Percentiles rank a stretch among this genome's conserved stretches.
Conservation (phyloP, 2,329 filamentous ascomycete genomes). For the Trichophyton simii region DNA sequence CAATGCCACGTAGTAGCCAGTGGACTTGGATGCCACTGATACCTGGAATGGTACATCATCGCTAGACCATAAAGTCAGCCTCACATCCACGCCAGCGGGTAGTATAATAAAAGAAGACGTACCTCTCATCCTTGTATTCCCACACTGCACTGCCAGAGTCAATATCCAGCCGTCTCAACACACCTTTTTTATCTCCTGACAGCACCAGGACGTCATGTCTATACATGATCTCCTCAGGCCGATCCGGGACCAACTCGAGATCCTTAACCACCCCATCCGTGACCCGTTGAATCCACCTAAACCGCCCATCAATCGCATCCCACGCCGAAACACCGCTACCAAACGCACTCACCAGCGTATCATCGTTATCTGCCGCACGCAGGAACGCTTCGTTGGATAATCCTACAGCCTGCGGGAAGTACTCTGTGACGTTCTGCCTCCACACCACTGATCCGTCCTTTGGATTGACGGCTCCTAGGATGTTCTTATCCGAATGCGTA, state of each 20-base stretch:
- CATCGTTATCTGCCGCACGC: constrained; percentile 64
- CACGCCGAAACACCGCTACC: constrained; percentile 63
- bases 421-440: constrained; percentile 58
- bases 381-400: constrained; percentile 35
- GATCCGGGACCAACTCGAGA: constrained; percentile 55
- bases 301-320: constrained; percentile 69
- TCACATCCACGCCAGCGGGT: background rate
- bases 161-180: constrained; percentile 60
- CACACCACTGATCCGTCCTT: constrained; percentile 73
- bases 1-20: constrained; percentile 63
- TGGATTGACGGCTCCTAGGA: constrained; percentile 81
- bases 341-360: constrained; percentile 61
- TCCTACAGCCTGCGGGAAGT: constrained; percentile 18
- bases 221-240: constrained; percentile 33
- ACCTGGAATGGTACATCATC: constrained; percentile 63
- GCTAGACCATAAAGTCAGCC: constrained; percentile 28
- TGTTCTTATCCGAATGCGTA: constrained; percentile 69
- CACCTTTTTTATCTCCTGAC: constrained; percentile 42
- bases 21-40: constrained; percentile 51
- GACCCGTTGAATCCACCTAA: constrained; percentile 59
- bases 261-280: constrained; percentile 31
- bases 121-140: constrained; percentile 58
- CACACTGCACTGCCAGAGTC: constrained; percentile 61
- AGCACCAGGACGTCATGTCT: constrained; percentile 56
- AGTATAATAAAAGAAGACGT: background rate